A percentile compares a stretch with the other conserved stretches of the same genome.
These are phyloP conservation scores for Hygrocybe punicea DNA, from an alignment of 768 basidiomycete species.

Conservation along the genomic window DNA sequence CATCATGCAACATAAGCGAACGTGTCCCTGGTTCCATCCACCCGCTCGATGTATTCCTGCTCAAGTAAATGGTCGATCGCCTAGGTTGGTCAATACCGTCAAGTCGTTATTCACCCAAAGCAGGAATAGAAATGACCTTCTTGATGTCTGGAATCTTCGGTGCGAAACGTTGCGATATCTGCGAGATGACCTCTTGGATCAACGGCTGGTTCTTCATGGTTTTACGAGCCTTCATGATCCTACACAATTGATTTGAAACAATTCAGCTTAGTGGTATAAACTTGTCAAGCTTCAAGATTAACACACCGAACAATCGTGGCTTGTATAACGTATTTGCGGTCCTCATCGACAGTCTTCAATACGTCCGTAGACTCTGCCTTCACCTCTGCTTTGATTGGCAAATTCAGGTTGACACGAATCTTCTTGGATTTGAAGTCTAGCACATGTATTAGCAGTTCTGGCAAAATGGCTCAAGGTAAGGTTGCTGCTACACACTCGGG, in stretches of 20 bases:
- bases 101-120: background rate
- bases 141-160: slow-evolving; percentile 97
- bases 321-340: slow-evolving; percentile 94
- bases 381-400: slow-evolving; percentile 90
- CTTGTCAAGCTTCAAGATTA: slow-evolving; percentile 4
- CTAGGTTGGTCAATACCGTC: slow-evolving; percentile 35
- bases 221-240: slow-evolving; percentile 95
- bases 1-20: slow-evolving; percentile 74
- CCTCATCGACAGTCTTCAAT: slow-evolving; percentile 92
- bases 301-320: slow-evolving; percentile 82
- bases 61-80: slow-evolving; percentile 90
- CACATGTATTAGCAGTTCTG: background rate
- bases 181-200: slow-evolving; percentile 87
- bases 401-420: slow-evolving; percentile 86
- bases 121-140: slow-evolving; percentile 58
- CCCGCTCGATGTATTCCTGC: slow-evolving; percentile 96
- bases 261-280: too few species aligned
- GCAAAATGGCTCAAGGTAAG: background rate
- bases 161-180: slow-evolving; percentile 82
- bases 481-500: slow-evolving; percentile 41
- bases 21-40: slow-evolving; percentile 86
- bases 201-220: slow-evolving; percentile 91
- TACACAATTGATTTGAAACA: too few species aligned
- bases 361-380: slow-evolving; percentile 89
- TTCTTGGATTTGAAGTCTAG: slow-evolving; percentile 90